Evolutionary conservation across 345 rosid genomes (phyloP), one percentile per base, ranked within the genome.

Genomic region (Stellera chamaejasme): DNA sequence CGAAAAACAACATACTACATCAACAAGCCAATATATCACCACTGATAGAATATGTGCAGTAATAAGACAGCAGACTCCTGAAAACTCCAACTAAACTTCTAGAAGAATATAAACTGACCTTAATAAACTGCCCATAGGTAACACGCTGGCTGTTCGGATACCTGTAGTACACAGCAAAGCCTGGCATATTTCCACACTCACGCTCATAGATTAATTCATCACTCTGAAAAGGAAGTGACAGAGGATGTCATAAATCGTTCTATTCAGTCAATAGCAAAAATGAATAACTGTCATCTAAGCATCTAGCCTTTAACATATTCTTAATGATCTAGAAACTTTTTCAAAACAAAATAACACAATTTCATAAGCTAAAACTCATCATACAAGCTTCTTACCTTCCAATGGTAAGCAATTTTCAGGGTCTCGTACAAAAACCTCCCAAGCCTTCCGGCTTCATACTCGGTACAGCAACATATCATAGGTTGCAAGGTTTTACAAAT

Each of bases 381-480:
- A n/a, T 8, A 54, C 23, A 43, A 19, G 45, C 55, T 54, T n/a
- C 44, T 59, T 56, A 93, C 99, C 97, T 93, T 93, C 99, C 93
- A 94, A 69, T 87, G 68, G 64, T 90, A 94, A 44, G 99, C 97
- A 63, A 88, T 90, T 87, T 90, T 94, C 55, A 94, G 54, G 4
- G 99, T 94, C 80, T 94, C 97, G 57, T 73, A 83, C 71, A 94
- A 61, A 78, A 94, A 94, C 68, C 81, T 83, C 69, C 99, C 97
- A 66, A 94, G 92, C 70, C 97, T 80, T 51, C 99, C 99, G 10
- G 76, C 99, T 77, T 94, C 99, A 70, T 83, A 90, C 71, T 94
- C 99, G 45, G 99, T 94, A 77, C 99, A 87, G 83, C 99, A 94
- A 81, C 99, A 94, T 70, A 94, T 94, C 99, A 94, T 94, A 32